phyloP scores from a whole-genome alignment of 2,329 filamentous ascomycete genomes.

The Lachnellula arida region DNA sequence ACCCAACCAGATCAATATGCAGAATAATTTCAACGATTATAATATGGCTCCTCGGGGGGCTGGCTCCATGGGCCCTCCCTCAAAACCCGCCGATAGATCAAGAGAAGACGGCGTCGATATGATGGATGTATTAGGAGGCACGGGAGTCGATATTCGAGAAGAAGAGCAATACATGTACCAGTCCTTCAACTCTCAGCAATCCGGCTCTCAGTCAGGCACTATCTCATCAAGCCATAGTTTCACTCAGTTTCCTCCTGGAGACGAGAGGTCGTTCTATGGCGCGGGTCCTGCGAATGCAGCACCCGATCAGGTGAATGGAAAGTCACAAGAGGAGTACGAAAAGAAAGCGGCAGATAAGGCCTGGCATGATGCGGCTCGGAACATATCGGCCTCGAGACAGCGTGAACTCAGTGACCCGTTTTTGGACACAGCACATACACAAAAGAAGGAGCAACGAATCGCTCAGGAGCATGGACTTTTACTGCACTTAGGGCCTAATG shows the following conservation, averaged over 20 bases:
- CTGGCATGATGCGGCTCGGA: slow-evolving; percentile 59
- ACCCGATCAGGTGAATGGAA: slow-evolving; percentile 39
- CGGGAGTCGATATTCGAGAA: slow-evolving; percentile 80
- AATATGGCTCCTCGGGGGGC: slow-evolving; percentile 34
- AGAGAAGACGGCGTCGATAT: slow-evolving; percentile 66
- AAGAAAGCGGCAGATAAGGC: slow-evolving; percentile 61
- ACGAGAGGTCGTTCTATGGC: slow-evolving; percentile 57
- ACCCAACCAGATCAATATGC: slow-evolving; percentile 11
- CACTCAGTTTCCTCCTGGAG: slow-evolving; percentile 49
- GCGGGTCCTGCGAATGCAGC: slow-evolving; percentile 63
- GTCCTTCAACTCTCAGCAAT: slow-evolving; percentile 42
- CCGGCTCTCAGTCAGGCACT: slow-evolving; percentile 38
- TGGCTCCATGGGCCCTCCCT: slow-evolving; percentile 53
- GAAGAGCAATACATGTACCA: slow-evolving; percentile 73
- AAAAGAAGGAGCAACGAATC: slow-evolving; percentile 49
- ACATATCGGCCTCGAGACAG: slow-evolving; percentile 50
- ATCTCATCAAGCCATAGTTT: slow-evolving; percentile 44
- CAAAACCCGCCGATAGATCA: slow-evolving; percentile 50
- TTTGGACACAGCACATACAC: slow-evolving; percentile 26
- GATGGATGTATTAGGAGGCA: slow-evolving; percentile 77
- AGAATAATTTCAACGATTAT: slow-evolving; percentile 9
- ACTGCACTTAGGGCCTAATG: slow-evolving; percentile 53
- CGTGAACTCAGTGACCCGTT: slow-evolving; percentile 55
- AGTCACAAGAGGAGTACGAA: slow-evolving; percentile 58
- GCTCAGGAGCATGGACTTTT: slow-evolving; percentile 53